Base-by-base conservation (phyloP, 2,329 filamentous ascomycete species). In the Colletotrichum sojae region DNA sequence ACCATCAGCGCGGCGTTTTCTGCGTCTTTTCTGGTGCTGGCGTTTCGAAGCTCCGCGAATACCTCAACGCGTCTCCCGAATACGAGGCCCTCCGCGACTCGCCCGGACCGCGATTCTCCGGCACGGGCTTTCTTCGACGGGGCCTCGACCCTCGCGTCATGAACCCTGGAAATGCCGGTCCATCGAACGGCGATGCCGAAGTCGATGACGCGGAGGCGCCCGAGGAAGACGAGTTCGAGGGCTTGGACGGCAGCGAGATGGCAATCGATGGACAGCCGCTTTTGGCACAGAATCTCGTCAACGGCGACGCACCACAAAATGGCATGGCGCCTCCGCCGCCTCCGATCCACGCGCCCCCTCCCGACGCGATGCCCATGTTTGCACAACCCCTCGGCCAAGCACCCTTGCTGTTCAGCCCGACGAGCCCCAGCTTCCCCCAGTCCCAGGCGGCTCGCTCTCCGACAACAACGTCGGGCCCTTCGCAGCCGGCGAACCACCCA, bases 1-100 rank as follows among this genome's bases (percentile, higher is more conserved):
- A 95, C 54, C 94, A 98, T 77, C 96, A 99, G 79, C 90, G 96
- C 71, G 92, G 95, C 60, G 94, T 98, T 8, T 99, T 99, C 78
- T 99, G 96, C 77, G 96, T 99, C 62, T 99, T 99, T 80, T 98
- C 95, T 2, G 95, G 96, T 6, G 87, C 89, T 27, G 95, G 95
- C 63, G 95, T 99, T 2, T 84, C 85, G 49, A 88, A 89, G 48
- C 88, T 99, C 27, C 91, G 95, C 49, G 87, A 91, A 31, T 93
- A 94, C 76, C 86, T 99, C 46, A 97, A 94, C 73, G 83, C 79
- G 0, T 81, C 83, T 12, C 78, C 80, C 0, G 79, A 82, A 40
- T 89, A 88, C 62, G 81, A 84, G 48, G 80, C 82, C 4, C 73
- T 83, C 8, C 82, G 83, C 36, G 80, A 83, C 6, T 76, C 64